Conservation (phyloP, 1,284 basidiomycete genomes). For the Omphalotus olearius region DNA sequence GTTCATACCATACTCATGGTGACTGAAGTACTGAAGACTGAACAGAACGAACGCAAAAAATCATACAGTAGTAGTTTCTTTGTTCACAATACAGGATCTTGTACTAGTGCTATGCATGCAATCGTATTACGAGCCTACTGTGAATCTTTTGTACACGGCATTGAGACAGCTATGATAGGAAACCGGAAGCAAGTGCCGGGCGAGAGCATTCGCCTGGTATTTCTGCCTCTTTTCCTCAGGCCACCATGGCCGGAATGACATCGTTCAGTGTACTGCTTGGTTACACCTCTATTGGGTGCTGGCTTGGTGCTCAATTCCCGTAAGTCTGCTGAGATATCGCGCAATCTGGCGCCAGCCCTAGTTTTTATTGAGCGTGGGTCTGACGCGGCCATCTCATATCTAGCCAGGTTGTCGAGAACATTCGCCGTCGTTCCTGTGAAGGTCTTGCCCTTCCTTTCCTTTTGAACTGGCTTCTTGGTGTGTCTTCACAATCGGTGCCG, state of each 20-base stretch:
- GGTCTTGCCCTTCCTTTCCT: constrained; percentile 88
- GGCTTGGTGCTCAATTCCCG: constrained; percentile 92
- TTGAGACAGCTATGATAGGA: constrained; percentile 1
- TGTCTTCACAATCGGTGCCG: constrained; percentile 20
- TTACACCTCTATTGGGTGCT: constrained; percentile 77
- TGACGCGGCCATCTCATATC: constrained; percentile 14
- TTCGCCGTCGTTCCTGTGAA: constrained; percentile 70
- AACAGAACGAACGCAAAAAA: no score
- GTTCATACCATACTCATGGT: no score
- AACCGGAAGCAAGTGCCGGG: not conserved
- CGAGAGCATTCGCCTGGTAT: not conserved
- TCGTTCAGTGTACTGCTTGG: constrained; percentile 57
- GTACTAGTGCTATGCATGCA: not conserved
- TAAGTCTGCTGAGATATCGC: constrained; percentile 39
- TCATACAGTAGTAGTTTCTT: no score
- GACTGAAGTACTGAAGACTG: no score
- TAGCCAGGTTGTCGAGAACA: constrained; percentile 80
- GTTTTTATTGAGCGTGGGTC: not conserved
- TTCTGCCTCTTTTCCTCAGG: not conserved
- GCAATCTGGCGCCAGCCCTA: not conserved
- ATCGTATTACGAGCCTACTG: constrained; percentile 1
- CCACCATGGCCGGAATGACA: constrained; percentile 13
- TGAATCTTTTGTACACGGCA: not conserved
- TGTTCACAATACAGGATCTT: not conserved
- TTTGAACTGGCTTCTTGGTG: constrained; percentile 86